A percentile compares a stretch with the other conserved stretches of the same genome.
phyloP scores from a whole-genome alignment of 768 basidiomycete species.

The Amanita rubescens region DNA sequence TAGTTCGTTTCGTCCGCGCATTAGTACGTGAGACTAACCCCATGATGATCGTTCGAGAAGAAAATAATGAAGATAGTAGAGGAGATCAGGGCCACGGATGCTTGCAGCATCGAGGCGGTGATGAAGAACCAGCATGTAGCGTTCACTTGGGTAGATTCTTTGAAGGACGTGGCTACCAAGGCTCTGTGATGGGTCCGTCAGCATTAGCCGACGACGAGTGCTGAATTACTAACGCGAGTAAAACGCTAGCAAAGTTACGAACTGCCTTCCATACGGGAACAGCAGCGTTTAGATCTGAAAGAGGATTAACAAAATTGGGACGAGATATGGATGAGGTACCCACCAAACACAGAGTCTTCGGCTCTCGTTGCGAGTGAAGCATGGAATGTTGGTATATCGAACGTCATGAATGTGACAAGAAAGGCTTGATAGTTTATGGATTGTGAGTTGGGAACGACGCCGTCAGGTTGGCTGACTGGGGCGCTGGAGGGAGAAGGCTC shows the following conservation, averaged over 20 bases:
- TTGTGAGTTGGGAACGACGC: no score
- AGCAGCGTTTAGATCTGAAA: neutral
- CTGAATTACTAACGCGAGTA: neutral
- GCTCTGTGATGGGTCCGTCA: neutral
- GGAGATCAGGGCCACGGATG: neutral
- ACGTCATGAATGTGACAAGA: neutral
- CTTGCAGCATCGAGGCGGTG: neutral
- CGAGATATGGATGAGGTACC: neutral
- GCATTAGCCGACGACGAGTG: neutral
- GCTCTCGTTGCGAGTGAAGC: neutral
- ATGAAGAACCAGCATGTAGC: neutral
- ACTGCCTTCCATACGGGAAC: neutral
- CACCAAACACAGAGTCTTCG: neutral
- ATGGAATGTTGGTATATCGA: neutral
- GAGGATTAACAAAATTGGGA: neutral
- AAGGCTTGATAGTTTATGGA: neutral
- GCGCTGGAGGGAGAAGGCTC: no score
- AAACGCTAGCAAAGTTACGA: neutral
- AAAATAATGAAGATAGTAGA: slow-evolving; percentile 2
- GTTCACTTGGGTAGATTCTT: neutral
- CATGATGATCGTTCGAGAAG: neutral
- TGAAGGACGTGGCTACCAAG: neutral
- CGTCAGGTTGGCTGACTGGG: no score
- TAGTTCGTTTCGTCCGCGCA: no score
- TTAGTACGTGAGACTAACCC: neutral